Evolutionary conservation across 78 protist genomes (phyloP).

Genomic region (Bigelowiella natans): DNA sequence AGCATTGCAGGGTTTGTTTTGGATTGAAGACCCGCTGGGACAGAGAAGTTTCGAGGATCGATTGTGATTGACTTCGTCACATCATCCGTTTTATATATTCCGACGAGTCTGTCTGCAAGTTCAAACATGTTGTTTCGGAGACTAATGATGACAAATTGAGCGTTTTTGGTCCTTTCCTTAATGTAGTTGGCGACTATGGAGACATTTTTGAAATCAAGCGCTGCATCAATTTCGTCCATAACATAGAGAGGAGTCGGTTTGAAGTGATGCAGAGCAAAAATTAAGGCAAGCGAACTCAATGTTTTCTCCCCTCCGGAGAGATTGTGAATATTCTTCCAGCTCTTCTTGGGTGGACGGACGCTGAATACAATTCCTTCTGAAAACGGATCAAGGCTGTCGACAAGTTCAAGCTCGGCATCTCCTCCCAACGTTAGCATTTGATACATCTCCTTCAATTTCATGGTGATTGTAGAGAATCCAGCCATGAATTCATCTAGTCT

Average conservation of each 20-base stretch:
- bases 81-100: slow-evolving; percentile 95
- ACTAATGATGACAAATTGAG: slow-evolving; percentile 96
- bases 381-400: slow-evolving; percentile 93
- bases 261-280: slow-evolving; percentile 97
- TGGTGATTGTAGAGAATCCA: slow-evolving; percentile 75
- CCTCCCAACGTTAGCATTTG: slow-evolving; percentile 98
- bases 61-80: slow-evolving; percentile 84
- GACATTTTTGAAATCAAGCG: slow-evolving; percentile 88
- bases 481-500: slow-evolving; percentile 91
- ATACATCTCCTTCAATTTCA: slow-evolving; percentile 87
- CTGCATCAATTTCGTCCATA: slow-evolving; percentile 99
- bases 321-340: slow-evolving; percentile 97
- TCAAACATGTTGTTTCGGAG: slow-evolving; percentile 99
- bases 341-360: slow-evolving; percentile 93
- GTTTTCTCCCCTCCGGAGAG: slow-evolving; percentile 99
- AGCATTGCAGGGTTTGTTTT: too few relatives aligned
- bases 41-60: slow-evolving; percentile 62
- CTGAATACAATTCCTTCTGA: slow-evolving; percentile 66
- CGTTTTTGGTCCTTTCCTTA: slow-evolving; percentile 91
- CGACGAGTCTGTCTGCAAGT: slow-evolving; percentile 91
- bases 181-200: slow-evolving; percentile 95
- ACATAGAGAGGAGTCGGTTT: slow-evolving; percentile 99
- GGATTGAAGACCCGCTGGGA: too few relatives aligned
- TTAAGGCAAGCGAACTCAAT: slow-evolving; percentile 92
- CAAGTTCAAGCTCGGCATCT: slow-evolving; percentile 99